Base-by-base conservation (phyloP, 345 rosid species). In the Hypericum perforatum region DNA sequence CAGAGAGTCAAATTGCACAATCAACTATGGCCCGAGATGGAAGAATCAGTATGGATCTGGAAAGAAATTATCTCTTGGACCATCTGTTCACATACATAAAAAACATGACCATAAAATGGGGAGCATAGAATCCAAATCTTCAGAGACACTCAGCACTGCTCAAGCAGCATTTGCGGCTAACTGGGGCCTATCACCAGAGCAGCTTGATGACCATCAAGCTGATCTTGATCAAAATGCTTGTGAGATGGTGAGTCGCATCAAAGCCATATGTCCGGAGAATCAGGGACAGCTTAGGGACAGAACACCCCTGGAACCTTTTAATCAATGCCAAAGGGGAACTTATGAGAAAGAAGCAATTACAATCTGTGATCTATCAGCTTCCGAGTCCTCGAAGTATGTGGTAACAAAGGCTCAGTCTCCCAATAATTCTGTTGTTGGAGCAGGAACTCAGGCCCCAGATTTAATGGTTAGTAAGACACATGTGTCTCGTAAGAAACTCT, bases 401-500 rank as follows among this genome's bases (percentile, higher is more conserved):
- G 42, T 44, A 14, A 22, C 46, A 15, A 58, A 65, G 37, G 39
- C 61, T 42, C 49, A 14, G 56, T 42, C 59, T 45, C 7, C 7
- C 38, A 62, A 37, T 45, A 71, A 65, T 64, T 42, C 64, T 43
- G 38, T 43, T 15, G 54, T 13, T 42, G 16, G 32, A 55, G n/a
- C 37, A 42, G 63, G 48, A 43, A 57, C 54, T 40, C 56, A 11
- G 16, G 38, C 43, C 11, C n/a, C 52, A 0, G 43, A 12, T 42
- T 29, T 22, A 16, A 58, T 59, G 36, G 37, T 44, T 62, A 62
- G 62, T 63, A 77, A 67, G 53, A 54, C 48, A 53, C 11, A 29
- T 15, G 53, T 50, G 5, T 37, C 40, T n/a, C 45, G 68, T 7
- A 73, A 57, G 76, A 78, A 74, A 72, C 84, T 69, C 57, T 79